Evolutionary conservation across 2,329 filamentous ascomycete genomes (phyloP).

Genomic region (Venturia effusa): DNA sequence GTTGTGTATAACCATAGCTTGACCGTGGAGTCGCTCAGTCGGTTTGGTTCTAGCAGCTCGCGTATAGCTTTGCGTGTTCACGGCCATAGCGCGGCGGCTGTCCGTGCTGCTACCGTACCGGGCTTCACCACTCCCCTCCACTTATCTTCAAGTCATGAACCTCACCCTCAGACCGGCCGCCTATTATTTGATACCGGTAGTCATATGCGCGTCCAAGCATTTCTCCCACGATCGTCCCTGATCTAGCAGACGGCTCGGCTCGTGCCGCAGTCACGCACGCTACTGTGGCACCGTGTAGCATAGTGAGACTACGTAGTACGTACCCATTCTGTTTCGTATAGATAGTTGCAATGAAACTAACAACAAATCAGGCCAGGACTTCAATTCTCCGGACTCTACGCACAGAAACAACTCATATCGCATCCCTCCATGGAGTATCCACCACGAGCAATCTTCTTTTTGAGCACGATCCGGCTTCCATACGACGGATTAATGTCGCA

Average conservation of each 20-base stretch:
- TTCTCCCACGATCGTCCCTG: background rate
- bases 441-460: background rate
- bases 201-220: background rate
- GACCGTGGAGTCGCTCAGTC: too few relatives aligned
- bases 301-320: too few relatives aligned
- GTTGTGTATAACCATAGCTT: too few relatives aligned
- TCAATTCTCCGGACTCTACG: background rate
- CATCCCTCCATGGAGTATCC: background rate
- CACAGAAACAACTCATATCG: slow-evolving; percentile 12
- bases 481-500: slow-evolving; percentile 2
- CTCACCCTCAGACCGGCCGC: too few relatives aligned
- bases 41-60: too few relatives aligned
- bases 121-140: too few relatives aligned
- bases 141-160: background rate
- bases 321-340: background rate
- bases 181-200: too few relatives aligned
- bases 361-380: background rate
- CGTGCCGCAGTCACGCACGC: background rate
- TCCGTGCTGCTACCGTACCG: too few relatives aligned
- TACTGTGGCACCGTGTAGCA: too few relatives aligned
- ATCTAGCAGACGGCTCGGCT: slow-evolving; percentile 12
- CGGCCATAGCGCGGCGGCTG: too few relatives aligned
- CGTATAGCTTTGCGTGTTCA: too few relatives aligned
- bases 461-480: background rate
- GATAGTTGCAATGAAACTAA: background rate